Evolutionary conservation across 352 stramenopile genomes (phyloP), one percentile per base, ranked within the genome.

Genomic region (Phytopythium mirpurense): DNA sequence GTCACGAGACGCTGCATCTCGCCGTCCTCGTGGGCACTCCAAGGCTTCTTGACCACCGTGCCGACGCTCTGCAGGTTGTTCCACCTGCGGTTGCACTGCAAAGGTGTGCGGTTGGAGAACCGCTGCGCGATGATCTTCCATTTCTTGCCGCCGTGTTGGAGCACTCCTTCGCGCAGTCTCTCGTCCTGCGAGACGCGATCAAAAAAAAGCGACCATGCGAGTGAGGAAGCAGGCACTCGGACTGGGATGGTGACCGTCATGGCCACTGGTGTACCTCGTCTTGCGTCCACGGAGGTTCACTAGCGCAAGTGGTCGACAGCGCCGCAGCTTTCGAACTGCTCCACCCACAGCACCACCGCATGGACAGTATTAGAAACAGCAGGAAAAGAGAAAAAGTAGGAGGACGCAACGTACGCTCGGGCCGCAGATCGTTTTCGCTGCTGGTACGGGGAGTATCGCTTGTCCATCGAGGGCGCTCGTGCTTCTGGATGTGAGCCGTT

Each of bases 101-200:
- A 56, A 5, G 73, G 60, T 10, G 70, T 76, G 16, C 75, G 72
- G 24, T 56, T 51, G 5, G 72, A 62, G 41, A 94, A 70, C 32
- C 68, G 71, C 24, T 69, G 70, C 0, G 82, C 68, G 15, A 91
- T 86, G 0, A 51, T 60, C 56, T 89, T 90, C 84, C 84, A 92
- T 27, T 88, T 91, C 56, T 90, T 92, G 27, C 78, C 79, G 14
- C 84, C 84, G 43, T 83, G 78, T 45, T 86, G 63, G 58, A 71
- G 88, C 15, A 94, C 80, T 7, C 74, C 78, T 18, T 70, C 64
- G 19, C 82, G 81, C 51, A 94, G 73, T 19, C 72, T 55, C 18
- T 88, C 67, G 58, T 94, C 84, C 79, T 92, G 47, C 5, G 3
- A 10, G 16, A 18, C 23, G 3, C 38, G n/a, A n/a, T n/a, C n/a